Base-by-base conservation (phyloP, 768 basidiomycete genomes). In the Boletus subparvulus region DNA sequence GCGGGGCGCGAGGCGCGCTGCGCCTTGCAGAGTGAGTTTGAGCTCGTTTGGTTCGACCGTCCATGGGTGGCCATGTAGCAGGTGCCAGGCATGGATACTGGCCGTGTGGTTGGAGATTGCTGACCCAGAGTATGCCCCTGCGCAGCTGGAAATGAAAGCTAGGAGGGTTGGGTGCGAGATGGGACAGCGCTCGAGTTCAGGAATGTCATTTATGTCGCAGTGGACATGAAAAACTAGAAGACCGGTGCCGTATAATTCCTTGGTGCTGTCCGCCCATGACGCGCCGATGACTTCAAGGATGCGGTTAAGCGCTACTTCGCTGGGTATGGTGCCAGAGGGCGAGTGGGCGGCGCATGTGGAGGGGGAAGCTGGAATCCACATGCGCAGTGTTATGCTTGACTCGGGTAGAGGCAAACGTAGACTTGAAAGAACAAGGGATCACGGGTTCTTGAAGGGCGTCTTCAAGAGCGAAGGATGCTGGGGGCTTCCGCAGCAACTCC, bases 81-180 rank as follows among this genome's bases (percentile, higher is more conserved):
- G 17, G 33, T 60, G 55, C 59, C 59, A 60, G 3, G 51, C 43
- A 1, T 2, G 4, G 0, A 60, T 1, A 0, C 7, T 19, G 0
- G 47, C 26, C 0, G 24, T 4, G 5, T 45, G 57, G 26, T 57
- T 60, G 3, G 35, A n/a, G 0, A 59, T 24, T 0, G 35, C 21
- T 3, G 33, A 55, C 0, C 40, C 17, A 0, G 42, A 56, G 11
- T 49, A 44, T 0, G 16, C 16, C 0, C 39, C 56, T 0, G 45
- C 42, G 1, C 33, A 44, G 6, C 35, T 44, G 0, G 46, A 13
- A 0, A 61, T 3, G 19, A 61, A 59, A 0, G 56, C 17, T 0
- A 10, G 0, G 0, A 60, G 28, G 0, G 42, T 16, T 0, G 4
- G 0, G 0, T 21, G 30, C 0, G 17, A 43, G 1, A 26, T 16